These are phyloP conservation scores for Typha latifolia DNA, from an alignment of 176 grass and related monocot genomes.

Conservation along the genomic window DNA sequence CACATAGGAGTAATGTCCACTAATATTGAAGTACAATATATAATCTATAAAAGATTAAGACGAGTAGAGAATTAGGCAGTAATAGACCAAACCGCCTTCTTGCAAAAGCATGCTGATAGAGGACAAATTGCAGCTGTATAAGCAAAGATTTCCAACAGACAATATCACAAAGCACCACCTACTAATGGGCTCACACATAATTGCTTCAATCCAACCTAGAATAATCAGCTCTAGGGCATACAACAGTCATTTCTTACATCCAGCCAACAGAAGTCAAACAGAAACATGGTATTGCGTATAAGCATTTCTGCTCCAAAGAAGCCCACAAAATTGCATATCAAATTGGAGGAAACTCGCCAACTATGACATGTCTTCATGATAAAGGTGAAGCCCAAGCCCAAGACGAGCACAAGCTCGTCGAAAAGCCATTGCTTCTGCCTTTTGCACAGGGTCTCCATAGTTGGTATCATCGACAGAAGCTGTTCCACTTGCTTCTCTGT, in stretches of 20 bases:
- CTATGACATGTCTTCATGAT: slow-evolving; percentile 78
- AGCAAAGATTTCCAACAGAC: background rate
- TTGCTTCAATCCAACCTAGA: slow-evolving; percentile 5
- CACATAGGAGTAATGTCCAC: too few relatives aligned
- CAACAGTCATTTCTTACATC: slow-evolving; percentile 14
- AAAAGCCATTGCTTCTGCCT: slow-evolving; percentile 99
- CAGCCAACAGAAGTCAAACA: slow-evolving; percentile 10
- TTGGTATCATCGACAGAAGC: slow-evolving; percentile 45
- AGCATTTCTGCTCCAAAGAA: background rate
- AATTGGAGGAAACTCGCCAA: slow-evolving; percentile 22
- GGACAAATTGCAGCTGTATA: slow-evolving; percentile 16
- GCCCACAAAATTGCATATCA: slow-evolving; percentile 15
- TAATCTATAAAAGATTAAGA: too few relatives aligned
- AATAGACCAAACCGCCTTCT: too few relatives aligned
- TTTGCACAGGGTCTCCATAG: slow-evolving; percentile 84
- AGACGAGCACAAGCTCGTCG: slow-evolving; percentile 90
- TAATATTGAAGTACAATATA: too few relatives aligned
- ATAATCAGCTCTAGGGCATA: slow-evolving; percentile 14
- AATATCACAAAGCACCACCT: background rate
- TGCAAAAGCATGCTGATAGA: background rate
- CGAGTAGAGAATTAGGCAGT: too few relatives aligned
- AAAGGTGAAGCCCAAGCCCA: slow-evolving; percentile 91
- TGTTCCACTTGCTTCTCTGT: slow-evolving; percentile 83
- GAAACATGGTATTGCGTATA: slow-evolving; percentile 18
- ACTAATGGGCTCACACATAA: slow-evolving; percentile 35